These are phyloP conservation scores for Strigomonas galati DNA, from an alignment of 208 protist species.

Conservation along the genomic window DNA sequence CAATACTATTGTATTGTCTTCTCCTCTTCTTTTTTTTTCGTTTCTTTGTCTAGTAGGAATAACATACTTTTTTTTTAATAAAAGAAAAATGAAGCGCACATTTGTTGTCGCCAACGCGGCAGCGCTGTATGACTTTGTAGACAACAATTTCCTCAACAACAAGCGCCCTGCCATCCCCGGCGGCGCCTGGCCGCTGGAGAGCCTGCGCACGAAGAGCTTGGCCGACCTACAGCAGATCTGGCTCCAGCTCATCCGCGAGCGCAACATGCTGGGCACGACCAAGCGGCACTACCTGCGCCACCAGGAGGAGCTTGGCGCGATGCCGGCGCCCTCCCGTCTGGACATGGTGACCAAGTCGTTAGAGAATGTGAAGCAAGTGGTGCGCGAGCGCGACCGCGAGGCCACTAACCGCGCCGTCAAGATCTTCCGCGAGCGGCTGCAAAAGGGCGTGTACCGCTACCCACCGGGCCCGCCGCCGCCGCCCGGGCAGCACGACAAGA, in stretches of 20 bases:
- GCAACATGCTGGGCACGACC: constrained; percentile 85
- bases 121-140: constrained; percentile 89
- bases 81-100: constrained; percentile 25
- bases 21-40: constrained; percentile 7
- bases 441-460: constrained; percentile 72
- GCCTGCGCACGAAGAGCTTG: constrained; percentile 84
- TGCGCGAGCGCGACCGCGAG: constrained; percentile 79
- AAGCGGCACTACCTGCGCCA: constrained; percentile 88
- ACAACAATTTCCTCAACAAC: constrained; percentile 87
- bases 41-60: constrained; percentile 5
- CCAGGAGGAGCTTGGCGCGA: constrained; percentile 87
- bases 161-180: constrained; percentile 84
- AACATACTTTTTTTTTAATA: constrained; percentile 2
- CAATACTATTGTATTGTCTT: not conserved
- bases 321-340: constrained; percentile 83
- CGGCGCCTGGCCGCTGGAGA: constrained; percentile 80
- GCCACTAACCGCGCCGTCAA: constrained; percentile 56
- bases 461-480: constrained; percentile 82
- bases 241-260: constrained; percentile 88
- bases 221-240: constrained; percentile 92
- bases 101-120: constrained; percentile 35
- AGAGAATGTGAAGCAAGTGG: constrained; percentile 71
- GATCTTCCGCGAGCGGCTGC: constrained; percentile 73
- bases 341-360: constrained; percentile 85
- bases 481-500: constrained; percentile 52